phyloP scores from a whole-genome alignment of 768 basidiomycete genomes.

The Psilocybe azurescens region DNA sequence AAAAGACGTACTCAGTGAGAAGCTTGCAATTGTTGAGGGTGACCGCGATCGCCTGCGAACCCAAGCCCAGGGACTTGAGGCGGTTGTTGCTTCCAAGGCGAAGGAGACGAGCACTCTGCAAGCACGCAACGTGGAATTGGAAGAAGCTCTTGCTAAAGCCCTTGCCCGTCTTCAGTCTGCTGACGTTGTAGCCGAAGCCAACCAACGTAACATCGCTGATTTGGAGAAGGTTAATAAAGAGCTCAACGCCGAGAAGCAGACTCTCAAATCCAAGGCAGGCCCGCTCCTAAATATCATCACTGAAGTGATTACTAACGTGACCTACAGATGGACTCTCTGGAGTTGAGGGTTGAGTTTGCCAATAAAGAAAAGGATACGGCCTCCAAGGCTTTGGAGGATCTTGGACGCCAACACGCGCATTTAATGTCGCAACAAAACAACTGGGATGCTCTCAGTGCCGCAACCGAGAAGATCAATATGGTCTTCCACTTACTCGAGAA shows the following conservation, averaged over 20 bases:
- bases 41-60: constrained; percentile 67
- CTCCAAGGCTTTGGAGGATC: constrained; percentile 49
- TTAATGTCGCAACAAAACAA: constrained; percentile 68
- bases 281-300: constrained; percentile 11
- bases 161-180: constrained; percentile 72
- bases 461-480: constrained; percentile 74
- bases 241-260: constrained; percentile 57
- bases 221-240: constrained; percentile 69
- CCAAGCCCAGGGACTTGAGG: constrained; percentile 62
- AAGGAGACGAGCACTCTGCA: constrained; percentile 53
- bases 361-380: constrained; percentile 69
- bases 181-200: constrained; percentile 68
- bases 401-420: constrained; percentile 67
- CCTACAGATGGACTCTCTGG: constrained; percentile 62
- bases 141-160: constrained; percentile 77
- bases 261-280: constrained; percentile 64
- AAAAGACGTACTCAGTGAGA: constrained; percentile 78
- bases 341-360: constrained; percentile 59
- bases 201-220: constrained; percentile 62
- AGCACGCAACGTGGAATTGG: constrained; percentile 62
- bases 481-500: constrained; percentile 66
- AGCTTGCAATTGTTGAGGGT: constrained; percentile 59
- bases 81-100: constrained; percentile 43
- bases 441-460: constrained; percentile 77
- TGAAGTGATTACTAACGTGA: constrained; percentile 13